These are phyloP conservation scores for Ogataea dorogensis DNA, from an alignment of 805 yeast species.

Conservation along the genomic window DNA sequence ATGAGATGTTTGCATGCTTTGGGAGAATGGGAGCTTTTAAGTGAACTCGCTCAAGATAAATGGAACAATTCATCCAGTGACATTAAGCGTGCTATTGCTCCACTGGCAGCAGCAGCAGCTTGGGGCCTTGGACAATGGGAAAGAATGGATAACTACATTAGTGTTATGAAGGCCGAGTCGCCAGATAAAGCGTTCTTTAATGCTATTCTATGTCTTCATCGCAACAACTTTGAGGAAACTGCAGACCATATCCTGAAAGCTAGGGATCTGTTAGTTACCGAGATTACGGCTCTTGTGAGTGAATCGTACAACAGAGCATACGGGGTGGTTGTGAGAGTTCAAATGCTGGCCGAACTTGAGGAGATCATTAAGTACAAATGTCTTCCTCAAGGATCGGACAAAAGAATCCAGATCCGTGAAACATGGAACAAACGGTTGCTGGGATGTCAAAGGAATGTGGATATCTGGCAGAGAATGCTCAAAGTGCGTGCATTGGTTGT, in stretches of 20 bases:
- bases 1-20: constrained; percentile 97
- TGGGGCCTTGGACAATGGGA: constrained; percentile 99
- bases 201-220: constrained; percentile 81
- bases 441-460: constrained; percentile 96
- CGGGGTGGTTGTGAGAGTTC: constrained; percentile 94
- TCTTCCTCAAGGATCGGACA: constrained; percentile 79
- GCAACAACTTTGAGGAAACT: constrained; percentile 83
- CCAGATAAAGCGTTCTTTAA: constrained; percentile 95
- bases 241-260: constrained; percentile 76
- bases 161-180: constrained; percentile 86
- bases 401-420: constrained; percentile 71
- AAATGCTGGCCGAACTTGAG: constrained; percentile 94
- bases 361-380: constrained; percentile 89
- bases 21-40: constrained; percentile 97
- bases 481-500: constrained; percentile 91
- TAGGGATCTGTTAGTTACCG: constrained; percentile 86
- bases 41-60: constrained; percentile 79
- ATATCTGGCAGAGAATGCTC: constrained; percentile 96
- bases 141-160: constrained; percentile 85
- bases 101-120: constrained; percentile 97
- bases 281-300: constrained; percentile 88
- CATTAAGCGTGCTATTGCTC: constrained; percentile 81
- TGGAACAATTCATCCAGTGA: constrained; percentile 79
- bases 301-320: constrained; percentile 97
- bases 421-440: constrained; percentile 92